Evolutionary conservation across 441 rosid species (phyloP), one percentile per base, ranked within the genome.

Genomic region (Melastoma candidum): DNA sequence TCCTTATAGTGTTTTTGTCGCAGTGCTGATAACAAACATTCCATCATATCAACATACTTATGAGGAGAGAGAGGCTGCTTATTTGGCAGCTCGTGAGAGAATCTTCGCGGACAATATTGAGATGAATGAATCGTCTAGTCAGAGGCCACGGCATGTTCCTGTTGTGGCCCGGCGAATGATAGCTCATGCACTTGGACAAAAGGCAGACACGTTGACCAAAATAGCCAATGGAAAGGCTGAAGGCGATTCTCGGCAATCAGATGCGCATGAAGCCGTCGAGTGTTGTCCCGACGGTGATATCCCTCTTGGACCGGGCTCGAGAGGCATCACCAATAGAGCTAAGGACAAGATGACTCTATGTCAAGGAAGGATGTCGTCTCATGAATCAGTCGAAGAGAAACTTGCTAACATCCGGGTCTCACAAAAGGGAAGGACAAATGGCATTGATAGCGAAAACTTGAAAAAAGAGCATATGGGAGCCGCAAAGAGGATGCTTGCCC

Each of bases 111-210:
- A 32, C 47, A 77, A 74, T 57, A 69, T 7, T 24, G 69, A 74
- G 51, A 47, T 51, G 43, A 60, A 46, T 56, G 81, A 73, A 63
- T 69, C 81, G 4, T 56, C 63, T 5, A 63, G 46, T 65, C 73
- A 69, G 57, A 81, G 70, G 72, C 80, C 79, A 49, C 63, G 71
- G 14, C 63, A 44, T 44, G 70, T 67, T 49, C 87, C 85, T 48
- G 74, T 70, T 39, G 92, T 73, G 66, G 92, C 92, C 56, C 92
- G 75, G 47, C 69, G 92, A 53, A 84, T 84, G 92, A 84, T 84
- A 57, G 85, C 92, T 45, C 87, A 78, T 74, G 92, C 87, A 47
- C 68, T 84, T 67, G 92, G 92, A 56, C 75, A 74, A 64, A 81
- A 61, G 54, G 26, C 75, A 10, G 67, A 53, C 47, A 50, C 60